These are phyloP conservation scores for Arabis alpina DNA, from an alignment of 345 rosid genomes.

Conservation along the genomic window DNA sequence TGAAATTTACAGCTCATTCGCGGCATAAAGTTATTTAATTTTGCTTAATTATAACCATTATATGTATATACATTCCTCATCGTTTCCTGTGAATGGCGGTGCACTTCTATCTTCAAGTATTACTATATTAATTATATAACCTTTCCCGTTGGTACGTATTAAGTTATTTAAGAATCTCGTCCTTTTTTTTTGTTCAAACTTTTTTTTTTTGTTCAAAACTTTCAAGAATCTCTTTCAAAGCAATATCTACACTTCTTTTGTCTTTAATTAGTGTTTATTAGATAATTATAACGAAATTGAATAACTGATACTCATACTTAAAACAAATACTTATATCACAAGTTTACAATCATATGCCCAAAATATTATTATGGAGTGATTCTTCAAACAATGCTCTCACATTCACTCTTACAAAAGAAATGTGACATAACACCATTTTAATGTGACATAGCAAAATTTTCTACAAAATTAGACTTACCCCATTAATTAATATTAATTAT, in stretches of 20 bases:
- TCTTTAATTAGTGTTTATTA: neutral
- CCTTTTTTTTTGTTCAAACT: too few relatives aligned
- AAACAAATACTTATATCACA: too few relatives aligned
- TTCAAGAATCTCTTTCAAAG: too few relatives aligned
- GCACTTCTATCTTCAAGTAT: constrained; percentile 31
- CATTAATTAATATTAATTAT: too few relatives aligned
- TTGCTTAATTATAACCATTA: constrained; percentile 8
- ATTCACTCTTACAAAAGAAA: too few relatives aligned
- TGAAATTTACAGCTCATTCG: constrained; percentile 43
- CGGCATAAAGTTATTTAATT: constrained; percentile 41
- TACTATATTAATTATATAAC: constrained; percentile 19
- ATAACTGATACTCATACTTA: neutral
- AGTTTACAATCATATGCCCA: too few relatives aligned
- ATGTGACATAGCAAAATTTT: too few relatives aligned
- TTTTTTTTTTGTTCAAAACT: too few relatives aligned
- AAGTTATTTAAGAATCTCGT: neutral
- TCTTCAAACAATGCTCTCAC: too few relatives aligned
- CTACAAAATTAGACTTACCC: too few relatives aligned
- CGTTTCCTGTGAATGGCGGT: constrained; percentile 36
- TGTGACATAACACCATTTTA: too few relatives aligned
- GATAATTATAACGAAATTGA: constrained; percentile 3
- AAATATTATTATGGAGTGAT: too few relatives aligned
- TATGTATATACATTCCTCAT: constrained; percentile 14
- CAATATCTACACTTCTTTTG: neutral
- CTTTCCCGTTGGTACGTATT: constrained; percentile 35